These are phyloP conservation scores for Nicotiana tomentosiformis DNA, from an alignment of 257 asterid species.

Conservation along the genomic window DNA sequence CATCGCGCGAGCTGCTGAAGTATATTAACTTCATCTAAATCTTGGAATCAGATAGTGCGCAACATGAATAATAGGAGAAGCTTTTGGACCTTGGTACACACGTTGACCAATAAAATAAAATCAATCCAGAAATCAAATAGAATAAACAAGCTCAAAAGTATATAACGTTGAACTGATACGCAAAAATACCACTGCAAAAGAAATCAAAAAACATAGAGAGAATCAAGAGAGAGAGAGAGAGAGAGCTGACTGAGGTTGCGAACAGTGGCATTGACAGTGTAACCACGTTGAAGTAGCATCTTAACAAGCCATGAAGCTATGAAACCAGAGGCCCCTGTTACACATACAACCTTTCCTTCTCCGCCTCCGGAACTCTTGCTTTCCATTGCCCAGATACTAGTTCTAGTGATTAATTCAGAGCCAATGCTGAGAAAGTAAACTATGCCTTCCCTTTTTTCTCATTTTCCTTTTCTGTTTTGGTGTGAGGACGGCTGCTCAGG, in stretches of 20 bases:
- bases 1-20: background rate
- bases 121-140: background rate
- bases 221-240: background rate
- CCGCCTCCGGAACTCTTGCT: slow-evolving; percentile 8
- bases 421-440: background rate
- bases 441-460: too few species aligned
- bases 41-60: background rate
- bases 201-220: background rate
- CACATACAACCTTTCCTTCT: slow-evolving; percentile 43
- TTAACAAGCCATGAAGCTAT: slow-evolving; percentile 66
- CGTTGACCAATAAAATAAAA: background rate
- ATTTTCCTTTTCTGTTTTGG: too few species aligned
- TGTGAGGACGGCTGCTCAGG: too few species aligned
- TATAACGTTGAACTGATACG: too few species aligned
- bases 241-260: slow-evolving; percentile 30
- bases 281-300: slow-evolving; percentile 47
- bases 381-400: background rate
- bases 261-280: slow-evolving; percentile 58
- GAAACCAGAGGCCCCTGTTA: slow-evolving; percentile 64
- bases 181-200: background rate
- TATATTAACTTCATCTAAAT: background rate
- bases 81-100: background rate
- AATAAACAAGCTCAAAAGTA: background rate
- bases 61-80: background rate
- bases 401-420: background rate